phyloP scores from a whole-genome alignment of 768 basidiomycete species.

The Hydnum rufescens region DNA sequence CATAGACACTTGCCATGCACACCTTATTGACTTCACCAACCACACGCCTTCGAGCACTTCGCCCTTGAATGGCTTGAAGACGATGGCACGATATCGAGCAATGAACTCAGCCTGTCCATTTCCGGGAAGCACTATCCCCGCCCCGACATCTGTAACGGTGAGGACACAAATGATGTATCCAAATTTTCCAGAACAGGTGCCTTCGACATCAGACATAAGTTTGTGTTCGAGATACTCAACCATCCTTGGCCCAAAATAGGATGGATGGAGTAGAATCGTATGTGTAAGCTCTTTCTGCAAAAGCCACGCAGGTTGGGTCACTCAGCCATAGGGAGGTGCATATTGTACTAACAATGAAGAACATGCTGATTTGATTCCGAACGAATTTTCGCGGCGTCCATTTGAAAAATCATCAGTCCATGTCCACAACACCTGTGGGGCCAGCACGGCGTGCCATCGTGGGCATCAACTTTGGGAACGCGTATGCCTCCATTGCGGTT shows the following conservation, averaged over 20 bases:
- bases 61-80: conserved; percentile 99
- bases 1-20: conserved; percentile 12
- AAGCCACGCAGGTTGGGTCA: neutral
- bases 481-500: conserved; percentile 86
- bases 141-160: conserved; percentile 76
- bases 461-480: conserved; percentile 93
- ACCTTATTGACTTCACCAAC: conserved; percentile 95
- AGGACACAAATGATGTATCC: conserved; percentile 90
- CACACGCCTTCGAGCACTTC: conserved; percentile 90
- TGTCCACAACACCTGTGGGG: neutral
- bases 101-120: conserved; percentile 94
- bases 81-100: conserved; percentile 85
- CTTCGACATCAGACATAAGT: conserved; percentile 90
- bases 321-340: neutral
- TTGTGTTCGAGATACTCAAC: conserved; percentile 82
- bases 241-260: conserved; percentile 95
- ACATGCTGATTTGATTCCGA: conserved; percentile 3
- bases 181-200: conserved; percentile 87
- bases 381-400: neutral
- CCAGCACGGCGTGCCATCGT: conserved; percentile 29
- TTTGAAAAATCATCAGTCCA: neutral
- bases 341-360: conserved; percentile 11
- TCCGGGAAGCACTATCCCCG: conserved; percentile 78
- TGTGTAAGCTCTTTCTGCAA: conserved; percentile 88
- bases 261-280: conserved; percentile 91